Evolutionary conservation across 768 basidiomycete species (phyloP).

Genomic region (Crucibulum laeve): DNA sequence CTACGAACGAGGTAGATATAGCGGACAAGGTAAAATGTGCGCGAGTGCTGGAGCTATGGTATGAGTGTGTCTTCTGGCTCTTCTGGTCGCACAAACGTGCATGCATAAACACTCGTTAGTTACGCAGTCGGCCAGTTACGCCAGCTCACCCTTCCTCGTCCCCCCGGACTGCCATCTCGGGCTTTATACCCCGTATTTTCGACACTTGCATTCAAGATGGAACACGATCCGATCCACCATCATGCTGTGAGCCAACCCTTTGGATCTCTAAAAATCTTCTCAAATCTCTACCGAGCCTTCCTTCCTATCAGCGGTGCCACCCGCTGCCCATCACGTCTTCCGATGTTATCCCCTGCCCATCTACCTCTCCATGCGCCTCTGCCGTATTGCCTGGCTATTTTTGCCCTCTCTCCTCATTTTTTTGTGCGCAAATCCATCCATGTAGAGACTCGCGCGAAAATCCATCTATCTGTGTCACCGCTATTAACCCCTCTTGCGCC

Average conservation of each 20-base stretch:
- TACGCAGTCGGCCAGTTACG: too few relatives aligned
- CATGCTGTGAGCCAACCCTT: conserved; percentile 2
- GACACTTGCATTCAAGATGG: conserved; percentile 16
- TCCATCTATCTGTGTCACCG: too few relatives aligned
- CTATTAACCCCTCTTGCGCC: too few relatives aligned
- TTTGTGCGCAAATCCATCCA: too few relatives aligned
- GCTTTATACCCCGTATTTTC: conserved; percentile 28
- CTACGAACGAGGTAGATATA: too few relatives aligned
- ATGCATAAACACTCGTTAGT: too few relatives aligned
- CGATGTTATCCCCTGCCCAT: conserved; percentile 9
- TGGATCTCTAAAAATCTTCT: neutral
- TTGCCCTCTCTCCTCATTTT: neutral
- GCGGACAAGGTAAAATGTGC: too few relatives aligned
- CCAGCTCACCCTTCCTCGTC: conserved; percentile 9
- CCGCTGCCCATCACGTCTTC: conserved; percentile 15
- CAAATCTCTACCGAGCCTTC: conserved; percentile 11
- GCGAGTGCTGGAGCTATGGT: neutral
- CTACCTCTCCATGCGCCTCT: neutral
- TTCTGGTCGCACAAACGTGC: conserved; percentile 36
- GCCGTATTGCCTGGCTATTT: neutral
- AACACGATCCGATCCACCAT: conserved; percentile 16
- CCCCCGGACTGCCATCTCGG: conserved; percentile 22
- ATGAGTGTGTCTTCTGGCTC: neutral
- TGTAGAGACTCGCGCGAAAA: too few relatives aligned
- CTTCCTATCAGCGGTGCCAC: too few relatives aligned